These are phyloP conservation scores for Boletus pseudopeckii DNA, from an alignment of 768 basidiomycete species.

Conservation along the genomic window DNA sequence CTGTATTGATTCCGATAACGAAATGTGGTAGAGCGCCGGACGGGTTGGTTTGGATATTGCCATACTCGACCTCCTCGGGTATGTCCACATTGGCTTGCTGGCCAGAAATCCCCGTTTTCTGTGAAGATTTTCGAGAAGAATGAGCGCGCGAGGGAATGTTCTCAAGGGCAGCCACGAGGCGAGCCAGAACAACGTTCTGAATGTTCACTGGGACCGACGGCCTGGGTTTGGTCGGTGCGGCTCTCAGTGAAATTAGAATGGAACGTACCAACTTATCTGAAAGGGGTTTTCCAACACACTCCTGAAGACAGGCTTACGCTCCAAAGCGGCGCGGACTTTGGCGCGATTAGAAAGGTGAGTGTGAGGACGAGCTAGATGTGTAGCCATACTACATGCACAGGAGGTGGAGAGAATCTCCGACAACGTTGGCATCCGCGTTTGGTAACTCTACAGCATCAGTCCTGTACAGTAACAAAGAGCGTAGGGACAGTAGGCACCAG, in stretches of 20 bases:
- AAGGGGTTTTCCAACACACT: constrained; percentile 73
- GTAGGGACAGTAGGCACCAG: not conserved
- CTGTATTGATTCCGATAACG: constrained; percentile 72
- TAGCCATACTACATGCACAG: constrained; percentile 48
- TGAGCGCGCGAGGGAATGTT: constrained; percentile 41
- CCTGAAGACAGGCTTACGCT: constrained; percentile 66
- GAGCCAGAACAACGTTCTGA: constrained; percentile 58
- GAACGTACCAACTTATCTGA: constrained; percentile 57
- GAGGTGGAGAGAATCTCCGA: not conserved
- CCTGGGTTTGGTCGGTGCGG: constrained; percentile 38
- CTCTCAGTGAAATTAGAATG: constrained; percentile 1
- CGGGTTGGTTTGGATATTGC: not conserved
- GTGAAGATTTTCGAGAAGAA: constrained; percentile 15
- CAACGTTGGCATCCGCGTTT: not conserved
- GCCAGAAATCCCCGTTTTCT: not conserved
- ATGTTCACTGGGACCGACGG: constrained; percentile 58
- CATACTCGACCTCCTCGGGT: constrained; percentile 2
- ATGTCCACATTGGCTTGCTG: constrained; percentile 29
- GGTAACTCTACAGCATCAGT: not conserved
- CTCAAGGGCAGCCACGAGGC: constrained; percentile 47
- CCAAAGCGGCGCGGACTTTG: constrained; percentile 39
- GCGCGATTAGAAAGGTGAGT: constrained; percentile 63
- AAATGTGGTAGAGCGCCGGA: constrained; percentile 36
- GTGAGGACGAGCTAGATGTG: constrained; percentile 49
- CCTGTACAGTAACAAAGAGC: not conserved